Conservation (phyloP, 805 yeast genomes). For the Scheffersomyces ergatensis region DNA sequence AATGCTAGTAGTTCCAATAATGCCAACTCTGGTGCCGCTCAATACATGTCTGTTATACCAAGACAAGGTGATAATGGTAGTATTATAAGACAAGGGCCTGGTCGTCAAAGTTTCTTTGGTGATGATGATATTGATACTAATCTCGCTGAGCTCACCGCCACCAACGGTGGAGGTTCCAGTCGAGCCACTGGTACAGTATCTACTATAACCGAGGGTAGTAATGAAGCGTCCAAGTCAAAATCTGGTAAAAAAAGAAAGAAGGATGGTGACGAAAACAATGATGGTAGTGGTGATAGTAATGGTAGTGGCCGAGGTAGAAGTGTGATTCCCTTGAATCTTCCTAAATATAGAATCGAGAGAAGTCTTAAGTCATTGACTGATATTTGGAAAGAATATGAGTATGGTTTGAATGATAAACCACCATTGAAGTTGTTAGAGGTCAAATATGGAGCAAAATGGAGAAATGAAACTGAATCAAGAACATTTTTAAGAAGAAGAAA, state of each 20-base stretch:
- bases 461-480: conserved; percentile 53
- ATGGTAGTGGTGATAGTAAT: background rate
- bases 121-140: conserved; percentile 8
- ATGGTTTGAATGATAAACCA: conserved; percentile 51
- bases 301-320: background rate
- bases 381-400: conserved; percentile 57
- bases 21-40: too few relatives aligned
- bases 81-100: background rate
- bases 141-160: conserved; percentile 8
- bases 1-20: background rate
- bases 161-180: background rate
- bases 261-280: background rate
- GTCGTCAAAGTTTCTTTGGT: conserved; percentile 5
- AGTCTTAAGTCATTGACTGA: conserved; percentile 41
- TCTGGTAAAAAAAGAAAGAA: background rate
- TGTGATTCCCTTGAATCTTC: conserved; percentile 10
- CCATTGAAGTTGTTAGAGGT: conserved; percentile 48
- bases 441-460: conserved; percentile 53
- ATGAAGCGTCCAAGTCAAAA: background rate
- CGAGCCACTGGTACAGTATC: background rate
- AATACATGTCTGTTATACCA: conserved; percentile 6
- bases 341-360: conserved; percentile 23
- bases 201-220: background rate
- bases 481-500: conserved; percentile 53
- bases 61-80: background rate